Base-by-base conservation (phyloP, 805 yeast species). In the Scheffersomyces coipomensis region DNA sequence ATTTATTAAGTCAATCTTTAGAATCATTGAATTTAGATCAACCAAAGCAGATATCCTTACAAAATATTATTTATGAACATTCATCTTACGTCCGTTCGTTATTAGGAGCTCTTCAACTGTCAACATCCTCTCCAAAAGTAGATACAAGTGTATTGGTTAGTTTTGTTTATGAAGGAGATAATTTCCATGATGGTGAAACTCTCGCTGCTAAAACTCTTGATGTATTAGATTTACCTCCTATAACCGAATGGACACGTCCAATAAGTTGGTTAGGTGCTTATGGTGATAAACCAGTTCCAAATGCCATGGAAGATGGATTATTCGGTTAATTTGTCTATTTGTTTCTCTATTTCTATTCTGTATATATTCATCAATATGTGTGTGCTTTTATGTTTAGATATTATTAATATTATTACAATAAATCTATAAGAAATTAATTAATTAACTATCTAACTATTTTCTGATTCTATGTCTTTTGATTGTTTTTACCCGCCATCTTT, bases 81-180 rank as follows among this genome's bases (percentile, higher is more conserved):
- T 40, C 55, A 9, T 39, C 33, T 11, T 52, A 46, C 31, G 35
- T 40, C 9, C 34, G 29, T 11, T 18, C 17, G 2, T 31, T 47
- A 27, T 33, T 36, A 15, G 35, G 36, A 23, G 29, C 42, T 2
- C 34, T 45, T 16, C 32, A 37, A 19, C 36, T 21, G 13, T 24
- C 37, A n/a, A 36, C 30, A n/a, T n/a, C 23, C 11, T 13, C 34
- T 19, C 19, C 24, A 8, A 27, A 29, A 15, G 37, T 33, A 10
- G 37, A 34, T 32, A 29, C 33, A 7, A 21, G 4, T n/a, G 41
- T 33, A 2, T 37, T 43, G 13, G 37, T 43, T 12, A 33, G 39
- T 31, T 43, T 19, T 55, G 95, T 84, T 1, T 88, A 87, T 59
- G 97, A 90, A 57, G 97, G 98, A 24, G 97, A 90, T 59, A 91